Conservation (phyloP, 805 yeast genomes). For the Wickerhamomyces rabaulensis region DNA sequence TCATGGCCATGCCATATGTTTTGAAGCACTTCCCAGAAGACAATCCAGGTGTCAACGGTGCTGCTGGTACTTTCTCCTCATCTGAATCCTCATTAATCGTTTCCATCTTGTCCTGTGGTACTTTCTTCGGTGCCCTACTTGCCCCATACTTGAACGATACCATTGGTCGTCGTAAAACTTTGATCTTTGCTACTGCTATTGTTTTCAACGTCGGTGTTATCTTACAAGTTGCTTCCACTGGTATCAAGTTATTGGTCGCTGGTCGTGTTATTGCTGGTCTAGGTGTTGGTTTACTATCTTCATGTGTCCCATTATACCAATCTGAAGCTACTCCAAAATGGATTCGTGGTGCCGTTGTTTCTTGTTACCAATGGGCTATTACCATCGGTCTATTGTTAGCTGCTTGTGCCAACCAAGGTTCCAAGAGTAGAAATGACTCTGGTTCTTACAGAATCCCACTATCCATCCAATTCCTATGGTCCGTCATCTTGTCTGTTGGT, state of each 20-base stretch:
- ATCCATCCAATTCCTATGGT: slow-evolving; percentile 67
- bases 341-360: slow-evolving; percentile 72
- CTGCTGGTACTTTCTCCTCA: slow-evolving; percentile 29
- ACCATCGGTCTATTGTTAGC: slow-evolving; percentile 72
- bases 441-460: slow-evolving; percentile 72
- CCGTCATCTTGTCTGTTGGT: slow-evolving; percentile 52
- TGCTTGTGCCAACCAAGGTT: slow-evolving; percentile 65
- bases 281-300: slow-evolving; percentile 69
- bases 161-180: slow-evolving; percentile 47
- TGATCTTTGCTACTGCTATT: slow-evolving; percentile 35
- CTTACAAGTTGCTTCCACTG: slow-evolving; percentile 40
- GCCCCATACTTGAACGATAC: slow-evolving; percentile 54
- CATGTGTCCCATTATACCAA: slow-evolving; percentile 69
- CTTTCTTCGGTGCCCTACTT: slow-evolving; percentile 60
- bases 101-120: slow-evolving; percentile 65
- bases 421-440: slow-evolving; percentile 43
- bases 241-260: slow-evolving; percentile 44
- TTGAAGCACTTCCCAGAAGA: slow-evolving; percentile 35
- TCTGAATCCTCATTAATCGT: slow-evolving; percentile 54
- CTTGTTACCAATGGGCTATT: slow-evolving; percentile 67
- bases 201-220: slow-evolving; percentile 50
- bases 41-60: slow-evolving; percentile 18
- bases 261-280: slow-evolving; percentile 68
- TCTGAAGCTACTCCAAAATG: slow-evolving; percentile 76
- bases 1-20: slow-evolving; percentile 58